Conservation (phyloP, 441 rosid genomes). For the Populus hybrid region DNA sequence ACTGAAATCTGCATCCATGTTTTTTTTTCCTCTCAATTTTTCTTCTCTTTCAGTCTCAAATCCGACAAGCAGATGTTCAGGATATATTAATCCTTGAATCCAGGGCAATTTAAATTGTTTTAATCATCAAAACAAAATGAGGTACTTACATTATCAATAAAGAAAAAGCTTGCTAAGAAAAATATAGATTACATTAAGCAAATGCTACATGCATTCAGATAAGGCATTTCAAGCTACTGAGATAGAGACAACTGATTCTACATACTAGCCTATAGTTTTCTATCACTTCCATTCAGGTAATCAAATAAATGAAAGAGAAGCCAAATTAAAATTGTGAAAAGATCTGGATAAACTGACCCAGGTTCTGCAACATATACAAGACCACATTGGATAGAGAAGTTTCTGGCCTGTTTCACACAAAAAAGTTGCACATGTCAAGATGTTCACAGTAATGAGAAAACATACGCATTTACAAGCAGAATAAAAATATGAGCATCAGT, state of each 20-base stretch:
- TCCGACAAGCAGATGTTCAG: not conserved
- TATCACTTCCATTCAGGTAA: not conserved
- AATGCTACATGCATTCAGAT: not conserved
- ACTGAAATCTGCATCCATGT: not conserved
- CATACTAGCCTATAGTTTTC: not conserved
- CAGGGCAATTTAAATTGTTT: not conserved
- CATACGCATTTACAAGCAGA: not conserved
- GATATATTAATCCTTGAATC: not conserved
- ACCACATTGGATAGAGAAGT: conserved; percentile 84
- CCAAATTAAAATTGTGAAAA: not conserved
- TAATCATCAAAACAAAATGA: not conserved
- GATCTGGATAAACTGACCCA: conserved; percentile 44
- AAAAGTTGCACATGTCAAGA: conserved; percentile 1
- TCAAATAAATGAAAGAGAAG: not conserved
- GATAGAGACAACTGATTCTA: not conserved
- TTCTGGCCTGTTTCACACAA: conserved; percentile 78
- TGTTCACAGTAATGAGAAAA: not conserved
- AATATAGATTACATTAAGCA: not conserved
- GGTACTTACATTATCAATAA: not conserved
- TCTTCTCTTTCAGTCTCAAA: not conserved
- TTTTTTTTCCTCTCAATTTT: not conserved
- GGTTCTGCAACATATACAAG: conserved; percentile 90
- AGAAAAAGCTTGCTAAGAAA: not conserved
- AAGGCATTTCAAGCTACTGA: not conserved
- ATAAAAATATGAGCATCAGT: not conserved